Evolutionary conservation across 148 eudicot genomes (phyloP).

Genomic region (Amaranthus hypochondriacus): DNA sequence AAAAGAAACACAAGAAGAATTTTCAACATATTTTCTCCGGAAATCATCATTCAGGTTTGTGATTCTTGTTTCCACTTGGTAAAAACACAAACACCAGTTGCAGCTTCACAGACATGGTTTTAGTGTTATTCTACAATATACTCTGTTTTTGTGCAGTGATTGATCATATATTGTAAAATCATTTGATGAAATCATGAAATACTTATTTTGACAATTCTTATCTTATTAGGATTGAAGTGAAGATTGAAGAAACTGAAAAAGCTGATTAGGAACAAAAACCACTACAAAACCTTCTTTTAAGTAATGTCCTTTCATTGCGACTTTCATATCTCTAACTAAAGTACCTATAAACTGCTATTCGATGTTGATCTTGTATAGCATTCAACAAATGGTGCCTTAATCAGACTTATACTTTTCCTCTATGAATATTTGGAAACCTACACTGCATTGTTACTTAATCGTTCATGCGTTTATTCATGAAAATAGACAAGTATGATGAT

Average conservation of each 20-base stretch:
- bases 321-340: neutral
- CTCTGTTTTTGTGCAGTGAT: neutral
- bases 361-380: neutral
- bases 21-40: slow-evolving; percentile 27
- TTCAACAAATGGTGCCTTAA: neutral
- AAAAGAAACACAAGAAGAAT: slow-evolving; percentile 49
- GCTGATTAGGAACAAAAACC: slow-evolving; percentile 20
- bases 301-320: neutral
- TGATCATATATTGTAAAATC: neutral
- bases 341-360: neutral
- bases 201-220: neutral
- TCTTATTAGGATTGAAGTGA: slow-evolving; percentile 27
- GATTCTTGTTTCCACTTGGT: neutral
- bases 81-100: neutral
- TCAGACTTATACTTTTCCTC: neutral
- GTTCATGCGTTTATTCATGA: neutral
- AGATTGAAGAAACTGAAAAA: slow-evolving; percentile 16
- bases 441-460: neutral
- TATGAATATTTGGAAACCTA: neutral
- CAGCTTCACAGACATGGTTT: neutral
- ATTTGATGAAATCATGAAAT: neutral
- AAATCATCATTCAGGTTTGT: slow-evolving; percentile 43
- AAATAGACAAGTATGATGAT: neutral
- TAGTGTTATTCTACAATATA: neutral
- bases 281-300: neutral